phyloP scores from a whole-genome alignment of 1,139 yeast genomes.

The Saccharomycopsis phalli region DNA sequence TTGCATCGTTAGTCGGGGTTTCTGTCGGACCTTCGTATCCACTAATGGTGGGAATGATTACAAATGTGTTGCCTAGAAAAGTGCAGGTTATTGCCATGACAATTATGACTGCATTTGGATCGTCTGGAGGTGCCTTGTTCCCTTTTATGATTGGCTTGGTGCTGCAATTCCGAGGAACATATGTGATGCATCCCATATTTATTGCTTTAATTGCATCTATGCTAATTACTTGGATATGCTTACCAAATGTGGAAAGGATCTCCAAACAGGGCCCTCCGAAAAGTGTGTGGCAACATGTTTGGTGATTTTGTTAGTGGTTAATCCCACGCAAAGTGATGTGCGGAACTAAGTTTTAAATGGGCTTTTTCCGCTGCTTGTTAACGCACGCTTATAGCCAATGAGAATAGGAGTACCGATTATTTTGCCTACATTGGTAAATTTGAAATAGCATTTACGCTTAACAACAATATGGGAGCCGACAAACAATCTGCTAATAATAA shows the following conservation, averaged over 20 bases:
- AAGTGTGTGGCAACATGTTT: slow-evolving; percentile 20
- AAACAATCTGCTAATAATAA: too few species aligned
- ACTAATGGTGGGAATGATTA: slow-evolving; percentile 40
- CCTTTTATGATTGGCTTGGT: slow-evolving; percentile 49
- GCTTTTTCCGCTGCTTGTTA: too few species aligned
- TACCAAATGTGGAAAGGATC: slow-evolving; percentile 35
- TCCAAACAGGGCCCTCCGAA: slow-evolving; percentile 22
- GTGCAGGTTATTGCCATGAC: slow-evolving; percentile 47
- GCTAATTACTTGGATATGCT: slow-evolving; percentile 35
- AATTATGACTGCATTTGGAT: slow-evolving; percentile 50
- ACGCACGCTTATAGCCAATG: too few species aligned
- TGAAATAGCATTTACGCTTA: too few species aligned
- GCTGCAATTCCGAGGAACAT: slow-evolving; percentile 44
- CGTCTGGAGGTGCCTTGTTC: slow-evolving; percentile 51
- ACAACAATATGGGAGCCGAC: too few species aligned
- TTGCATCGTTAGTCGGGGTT: slow-evolving; percentile 41
- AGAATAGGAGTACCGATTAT: too few species aligned
- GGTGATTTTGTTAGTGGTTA: too few species aligned
- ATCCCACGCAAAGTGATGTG: too few species aligned
- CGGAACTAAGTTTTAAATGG: too few species aligned
- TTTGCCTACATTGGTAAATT: too few species aligned
- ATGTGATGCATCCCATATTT: slow-evolving; percentile 46
- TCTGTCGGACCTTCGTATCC: slow-evolving; percentile 50
- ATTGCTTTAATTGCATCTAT: slow-evolving; percentile 34
- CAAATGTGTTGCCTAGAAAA: slow-evolving; percentile 43